A percentile compares a stretch with the other conserved stretches of the same genome.
Conservation (phyloP, 2,329 filamentous ascomycete species). For the Cladosporium sp. region DNA sequence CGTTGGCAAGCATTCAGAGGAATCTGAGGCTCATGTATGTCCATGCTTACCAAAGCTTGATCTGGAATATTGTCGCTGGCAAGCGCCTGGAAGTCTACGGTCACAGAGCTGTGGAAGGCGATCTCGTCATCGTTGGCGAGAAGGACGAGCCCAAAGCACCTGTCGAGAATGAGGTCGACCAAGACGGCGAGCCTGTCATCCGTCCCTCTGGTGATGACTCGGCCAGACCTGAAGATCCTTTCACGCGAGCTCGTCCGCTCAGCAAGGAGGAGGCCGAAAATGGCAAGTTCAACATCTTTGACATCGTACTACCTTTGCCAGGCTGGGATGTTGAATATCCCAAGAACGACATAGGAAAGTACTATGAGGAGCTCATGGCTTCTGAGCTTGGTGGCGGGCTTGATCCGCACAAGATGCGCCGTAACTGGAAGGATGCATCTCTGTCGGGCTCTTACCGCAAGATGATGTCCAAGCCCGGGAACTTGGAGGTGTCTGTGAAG, state of each 20-base stretch:
- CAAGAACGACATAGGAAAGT: constrained; percentile 71
- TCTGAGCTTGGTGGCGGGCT: constrained; percentile 69
- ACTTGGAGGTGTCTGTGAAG: constrained; percentile 62
- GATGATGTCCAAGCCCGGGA: constrained; percentile 63
- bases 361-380: constrained; percentile 81
- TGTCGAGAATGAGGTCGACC: constrained; percentile 41
- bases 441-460: constrained; percentile 85
- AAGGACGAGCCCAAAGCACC: constrained; percentile 40
- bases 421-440: constrained; percentile 79
- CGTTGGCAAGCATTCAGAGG: constrained; percentile 71
- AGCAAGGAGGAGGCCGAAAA: constrained; percentile 70
- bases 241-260: constrained; percentile 65
- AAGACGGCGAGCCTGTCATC: constrained; percentile 61
- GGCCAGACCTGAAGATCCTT: constrained; percentile 49
- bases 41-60: constrained; percentile 88
- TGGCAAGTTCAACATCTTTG: constrained; percentile 73
- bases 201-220: constrained; percentile 53
- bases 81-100: constrained; percentile 75
- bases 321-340: constrained; percentile 89
- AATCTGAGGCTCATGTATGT: constrained; percentile 89
- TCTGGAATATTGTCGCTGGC: constrained; percentile 85
- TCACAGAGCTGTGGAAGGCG: constrained; percentile 68
- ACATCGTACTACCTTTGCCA: constrained; percentile 85
- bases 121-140: constrained; percentile 66
- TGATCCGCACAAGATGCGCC: constrained; percentile 80